phyloP scores from a whole-genome alignment of 2,329 filamentous ascomycete genomes.

The Aspergillus hortae region DNA sequence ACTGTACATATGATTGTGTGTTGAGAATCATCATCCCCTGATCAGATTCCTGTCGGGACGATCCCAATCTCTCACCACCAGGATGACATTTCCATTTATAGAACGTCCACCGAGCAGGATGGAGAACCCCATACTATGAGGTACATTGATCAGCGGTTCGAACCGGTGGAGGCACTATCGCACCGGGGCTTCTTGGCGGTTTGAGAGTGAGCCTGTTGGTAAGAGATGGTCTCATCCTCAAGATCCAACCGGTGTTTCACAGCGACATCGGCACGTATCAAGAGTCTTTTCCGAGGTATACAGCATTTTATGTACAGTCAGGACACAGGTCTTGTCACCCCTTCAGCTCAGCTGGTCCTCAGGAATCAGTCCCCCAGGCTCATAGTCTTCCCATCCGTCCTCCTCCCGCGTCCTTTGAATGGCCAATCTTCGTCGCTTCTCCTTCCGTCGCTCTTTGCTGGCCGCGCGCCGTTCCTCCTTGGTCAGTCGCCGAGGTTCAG shows the following conservation, averaged over 20 bases:
- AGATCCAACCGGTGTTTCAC: no score
- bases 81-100: conserved; percentile 3
- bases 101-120: not conserved
- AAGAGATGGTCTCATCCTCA: no score
- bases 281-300: no score
- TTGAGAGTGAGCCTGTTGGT: no score
- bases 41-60: not conserved
- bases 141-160: no score
- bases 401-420: conserved; percentile 16
- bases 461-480: conserved; percentile 13
- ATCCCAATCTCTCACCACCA: conserved; percentile 2
- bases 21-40: not conserved
- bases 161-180: no score
- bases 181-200: no score
- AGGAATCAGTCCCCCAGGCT: conserved; percentile 15
- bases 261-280: no score
- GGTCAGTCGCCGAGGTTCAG: not conserved
- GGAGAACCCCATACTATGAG: no score
- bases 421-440: conserved; percentile 16
- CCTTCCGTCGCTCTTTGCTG: conserved; percentile 20
- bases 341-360: conserved; percentile 8
- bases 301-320: no score
- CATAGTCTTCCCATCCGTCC: conserved; percentile 21
- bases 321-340: not conserved
- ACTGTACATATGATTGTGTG: not conserved